phyloP scores from a whole-genome alignment of 208 protist genomes.

The Trypanosoma conorhini region DNA sequence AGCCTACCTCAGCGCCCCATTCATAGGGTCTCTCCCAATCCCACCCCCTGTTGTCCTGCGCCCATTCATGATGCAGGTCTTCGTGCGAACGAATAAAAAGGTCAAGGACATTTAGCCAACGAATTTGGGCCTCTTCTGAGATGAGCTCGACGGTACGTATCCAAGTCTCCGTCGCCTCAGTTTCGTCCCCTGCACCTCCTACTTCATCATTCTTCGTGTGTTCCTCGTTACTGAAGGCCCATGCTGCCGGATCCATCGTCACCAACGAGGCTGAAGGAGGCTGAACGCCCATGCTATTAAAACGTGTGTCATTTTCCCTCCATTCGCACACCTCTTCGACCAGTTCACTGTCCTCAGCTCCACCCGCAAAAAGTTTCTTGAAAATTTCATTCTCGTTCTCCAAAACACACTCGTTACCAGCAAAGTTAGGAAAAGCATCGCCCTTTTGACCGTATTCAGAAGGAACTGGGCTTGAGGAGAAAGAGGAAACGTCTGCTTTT shows the following conservation, averaged over 20 bases:
- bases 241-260: background rate
- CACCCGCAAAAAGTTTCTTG: background rate
- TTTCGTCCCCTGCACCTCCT: background rate
- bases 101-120: constrained; percentile 28
- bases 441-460: background rate
- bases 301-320: background rate
- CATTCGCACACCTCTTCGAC: background rate
- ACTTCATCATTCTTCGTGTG: background rate
- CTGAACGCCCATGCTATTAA: background rate
- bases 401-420: background rate
- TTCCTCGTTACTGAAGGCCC: background rate
- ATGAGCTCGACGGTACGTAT: constrained; percentile 7
- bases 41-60: background rate
- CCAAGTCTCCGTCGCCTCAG: background rate
- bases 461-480: background rate
- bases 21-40: background rate
- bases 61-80: background rate
- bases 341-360: background rate
- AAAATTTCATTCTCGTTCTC: background rate
- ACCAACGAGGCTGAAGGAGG: background rate
- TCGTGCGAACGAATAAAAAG: constrained; percentile 19
- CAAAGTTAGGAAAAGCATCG: background rate
- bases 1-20: background rate
- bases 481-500: background rate
- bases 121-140: constrained; percentile 11